Evolutionary conservation across 2,329 filamentous ascomycete genomes (phyloP).

Genomic region (Colletotrichum simmondsii): DNA sequence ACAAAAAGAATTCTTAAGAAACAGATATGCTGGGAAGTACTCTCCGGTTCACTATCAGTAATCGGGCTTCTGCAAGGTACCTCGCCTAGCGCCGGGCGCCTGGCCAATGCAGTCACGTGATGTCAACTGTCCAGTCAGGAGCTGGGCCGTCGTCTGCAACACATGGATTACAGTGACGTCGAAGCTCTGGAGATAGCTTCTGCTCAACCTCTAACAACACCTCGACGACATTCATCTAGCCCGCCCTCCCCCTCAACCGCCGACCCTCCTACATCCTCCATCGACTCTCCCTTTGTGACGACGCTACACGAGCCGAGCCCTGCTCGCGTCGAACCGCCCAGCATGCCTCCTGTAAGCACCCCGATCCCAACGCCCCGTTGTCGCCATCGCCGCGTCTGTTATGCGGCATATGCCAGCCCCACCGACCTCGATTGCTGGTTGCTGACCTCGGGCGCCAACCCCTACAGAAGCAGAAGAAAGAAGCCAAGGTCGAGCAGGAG

Average conservation of each 20-base stretch:
- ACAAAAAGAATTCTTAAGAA: no score
- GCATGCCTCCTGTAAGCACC: conserved; percentile 67
- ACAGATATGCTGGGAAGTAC: no score
- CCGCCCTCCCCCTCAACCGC: conserved; percentile 41
- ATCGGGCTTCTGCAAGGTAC: no score
- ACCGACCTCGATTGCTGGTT: conserved; percentile 22
- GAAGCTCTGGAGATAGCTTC: conserved; percentile 49
- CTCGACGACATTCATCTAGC: conserved; percentile 45
- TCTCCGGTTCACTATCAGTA: no score
- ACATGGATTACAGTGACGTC: conserved; percentile 29
- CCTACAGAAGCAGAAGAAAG: conserved; percentile 42
- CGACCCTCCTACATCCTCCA: conserved; percentile 44
- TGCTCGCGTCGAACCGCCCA: conserved; percentile 47
- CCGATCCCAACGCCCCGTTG: conserved; percentile 36
- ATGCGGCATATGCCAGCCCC: conserved; percentile 30
- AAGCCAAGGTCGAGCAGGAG: conserved; percentile 46
- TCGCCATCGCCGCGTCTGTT: conserved; percentile 23
- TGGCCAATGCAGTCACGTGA: no score
- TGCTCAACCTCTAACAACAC: conserved; percentile 51
- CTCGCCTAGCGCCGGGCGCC: no score
- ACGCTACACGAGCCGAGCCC: conserved; percentile 31
- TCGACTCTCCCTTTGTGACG: conserved; percentile 29
- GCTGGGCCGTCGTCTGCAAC: no score
- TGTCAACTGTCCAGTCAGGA: no score
- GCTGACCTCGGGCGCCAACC: conserved; percentile 20